Percentiles rank a stretch among this genome's conserved stretches.
phyloP scores from a whole-genome alignment of 306 rosid genomes.

The Sechiopsis laciniata region DNA sequence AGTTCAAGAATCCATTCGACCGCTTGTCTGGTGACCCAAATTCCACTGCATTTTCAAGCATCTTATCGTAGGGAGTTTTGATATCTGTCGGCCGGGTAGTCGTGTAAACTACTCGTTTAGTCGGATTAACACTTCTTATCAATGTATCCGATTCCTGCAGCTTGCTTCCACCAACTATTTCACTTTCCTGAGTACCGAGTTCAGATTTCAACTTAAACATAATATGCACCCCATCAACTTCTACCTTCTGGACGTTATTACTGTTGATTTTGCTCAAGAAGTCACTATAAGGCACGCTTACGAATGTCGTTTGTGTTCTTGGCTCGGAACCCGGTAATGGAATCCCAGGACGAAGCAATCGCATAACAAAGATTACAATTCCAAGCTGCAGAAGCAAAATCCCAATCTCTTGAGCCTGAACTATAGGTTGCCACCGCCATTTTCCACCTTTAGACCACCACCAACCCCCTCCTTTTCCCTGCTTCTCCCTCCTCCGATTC shows the following conservation, averaged over 20 bases:
- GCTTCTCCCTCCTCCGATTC: constrained; percentile 62
- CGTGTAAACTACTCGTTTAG: constrained; percentile 73
- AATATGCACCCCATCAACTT: constrained; percentile 90
- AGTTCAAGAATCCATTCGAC: constrained; percentile 78
- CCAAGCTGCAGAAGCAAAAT: constrained; percentile 72
- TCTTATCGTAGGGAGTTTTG: constrained; percentile 83
- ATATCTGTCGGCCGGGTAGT: constrained; percentile 91
- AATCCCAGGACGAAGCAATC: constrained; percentile 76
- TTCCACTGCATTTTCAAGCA: constrained; percentile 93
- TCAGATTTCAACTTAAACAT: constrained; percentile 85
- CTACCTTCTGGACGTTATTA: constrained; percentile 84
- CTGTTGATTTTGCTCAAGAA: constrained; percentile 69
- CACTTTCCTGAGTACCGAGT: constrained; percentile 40
- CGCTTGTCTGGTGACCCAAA: constrained; percentile 90
- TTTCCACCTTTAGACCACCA: constrained; percentile 73
- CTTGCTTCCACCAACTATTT: constrained; percentile 35
- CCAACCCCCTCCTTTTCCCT: constrained; percentile 65
- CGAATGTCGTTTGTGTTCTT: constrained; percentile 51
- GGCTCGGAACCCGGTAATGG: constrained; percentile 87
- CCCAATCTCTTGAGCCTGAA: constrained; percentile 79
- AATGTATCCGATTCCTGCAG: constrained; percentile 60
- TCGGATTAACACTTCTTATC: constrained; percentile 62
- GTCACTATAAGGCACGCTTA: constrained; percentile 85
- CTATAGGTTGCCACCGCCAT: constrained; percentile 85
- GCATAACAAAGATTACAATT: constrained; percentile 66